Conservation (phyloP, 2,329 filamentous ascomycete species). For the Pseudogymnoascus sp. region DNA sequence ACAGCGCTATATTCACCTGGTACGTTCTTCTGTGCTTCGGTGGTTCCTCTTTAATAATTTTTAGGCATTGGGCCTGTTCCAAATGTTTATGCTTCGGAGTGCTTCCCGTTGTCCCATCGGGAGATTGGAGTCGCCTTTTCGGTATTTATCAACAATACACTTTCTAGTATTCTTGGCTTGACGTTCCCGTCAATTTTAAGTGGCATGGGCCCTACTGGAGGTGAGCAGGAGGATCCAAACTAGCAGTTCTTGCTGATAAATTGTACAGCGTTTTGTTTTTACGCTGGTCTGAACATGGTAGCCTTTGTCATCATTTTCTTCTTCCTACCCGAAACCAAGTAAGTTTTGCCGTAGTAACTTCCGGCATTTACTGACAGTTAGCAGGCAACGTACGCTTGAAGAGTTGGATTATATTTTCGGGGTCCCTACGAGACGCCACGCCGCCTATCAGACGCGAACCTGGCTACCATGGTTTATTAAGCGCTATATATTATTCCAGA, state of each 20-base stretch:
- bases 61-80: conserved; percentile 40
- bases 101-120: conserved; percentile 48
- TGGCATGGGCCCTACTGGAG: conserved; percentile 30
- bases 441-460: conserved; percentile 36
- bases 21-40: conserved; percentile 18
- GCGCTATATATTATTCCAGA: conserved; percentile 46
- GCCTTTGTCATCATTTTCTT: conserved; percentile 59
- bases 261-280: conserved; percentile 54
- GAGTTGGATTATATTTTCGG: conserved; percentile 53
- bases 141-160: conserved; percentile 27
- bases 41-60: not conserved
- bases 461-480: conserved; percentile 54
- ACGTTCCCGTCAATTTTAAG: conserved; percentile 41
- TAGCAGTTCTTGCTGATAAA: conserved; percentile 29
- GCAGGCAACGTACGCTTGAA: conserved; percentile 42
- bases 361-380: not conserved
- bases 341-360: not conserved
- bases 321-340: conserved; percentile 49
- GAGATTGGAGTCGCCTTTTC: conserved; percentile 32
- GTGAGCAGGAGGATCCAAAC: conserved; percentile 19
- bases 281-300: conserved; percentile 50
- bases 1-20: conserved; percentile 56
- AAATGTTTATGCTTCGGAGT: conserved; percentile 47
- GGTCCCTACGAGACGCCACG: conserved; percentile 42
- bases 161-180: conserved; percentile 27